These are phyloP conservation scores for Penicillium crustosum DNA, from an alignment of 2,329 filamentous ascomycete species.

Conservation along the genomic window DNA sequence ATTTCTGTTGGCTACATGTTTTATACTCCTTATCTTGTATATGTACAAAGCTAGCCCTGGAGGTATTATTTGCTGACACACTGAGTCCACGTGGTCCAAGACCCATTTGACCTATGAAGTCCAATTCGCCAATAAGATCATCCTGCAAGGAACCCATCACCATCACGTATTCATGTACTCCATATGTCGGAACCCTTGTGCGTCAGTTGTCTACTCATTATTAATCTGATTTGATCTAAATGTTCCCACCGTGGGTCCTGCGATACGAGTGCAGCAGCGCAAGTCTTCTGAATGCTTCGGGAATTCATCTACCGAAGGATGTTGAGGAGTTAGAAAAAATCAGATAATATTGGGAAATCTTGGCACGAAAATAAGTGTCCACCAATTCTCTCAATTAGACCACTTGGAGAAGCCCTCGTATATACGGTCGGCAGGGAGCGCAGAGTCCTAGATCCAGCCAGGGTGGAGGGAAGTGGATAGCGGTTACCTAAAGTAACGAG, in stretches of 20 bases:
- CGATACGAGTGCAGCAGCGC: background rate
- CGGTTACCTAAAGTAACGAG: conserved; percentile 18
- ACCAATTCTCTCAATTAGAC: background rate
- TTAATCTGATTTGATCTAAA: background rate
- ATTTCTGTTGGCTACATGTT: background rate
- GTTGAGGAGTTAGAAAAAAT: conserved; percentile 2
- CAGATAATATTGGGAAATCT: conserved; percentile 2
- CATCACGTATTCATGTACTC: background rate
- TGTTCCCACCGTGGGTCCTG: background rate
- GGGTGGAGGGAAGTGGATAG: conserved; percentile 29
- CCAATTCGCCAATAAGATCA: conserved; percentile 3
- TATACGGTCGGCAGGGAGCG: conserved; percentile 15
- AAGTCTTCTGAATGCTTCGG: background rate
- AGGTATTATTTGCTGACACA: background rate
- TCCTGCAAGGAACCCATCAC: background rate
- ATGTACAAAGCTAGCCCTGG: too few relatives aligned
- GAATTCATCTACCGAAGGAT: background rate
- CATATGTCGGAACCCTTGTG: too few relatives aligned
- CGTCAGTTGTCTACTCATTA: background rate
- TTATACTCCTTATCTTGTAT: background rate
- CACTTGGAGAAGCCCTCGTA: conserved; percentile 3
- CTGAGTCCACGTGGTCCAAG: background rate
- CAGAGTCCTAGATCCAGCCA: conserved; percentile 14
- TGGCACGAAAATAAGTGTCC: conserved; percentile 10
- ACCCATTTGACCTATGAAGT: background rate